Evolutionary conservation across 169 alveolate species (phyloP).

Genomic region (Eimeria sp.): DNA sequence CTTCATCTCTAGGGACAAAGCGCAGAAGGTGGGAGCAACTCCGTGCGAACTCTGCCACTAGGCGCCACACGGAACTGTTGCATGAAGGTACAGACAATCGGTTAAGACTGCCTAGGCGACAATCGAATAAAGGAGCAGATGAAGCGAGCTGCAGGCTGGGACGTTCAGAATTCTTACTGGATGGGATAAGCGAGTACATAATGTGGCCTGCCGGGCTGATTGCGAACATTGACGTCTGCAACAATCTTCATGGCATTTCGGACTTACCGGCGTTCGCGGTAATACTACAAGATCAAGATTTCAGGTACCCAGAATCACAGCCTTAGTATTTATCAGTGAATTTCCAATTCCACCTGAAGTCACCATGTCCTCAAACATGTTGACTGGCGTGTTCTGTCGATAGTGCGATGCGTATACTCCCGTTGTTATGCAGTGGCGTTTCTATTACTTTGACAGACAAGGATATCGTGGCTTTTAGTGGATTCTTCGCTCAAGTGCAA

Average conservation of each 20-base stretch:
- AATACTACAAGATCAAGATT: constrained; percentile 29
- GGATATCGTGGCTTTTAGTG: constrained; percentile 48
- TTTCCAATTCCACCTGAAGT: background rate
- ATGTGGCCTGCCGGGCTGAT: constrained; percentile 15
- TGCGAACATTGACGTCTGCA: constrained; percentile 41
- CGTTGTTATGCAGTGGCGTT: constrained; percentile 52
- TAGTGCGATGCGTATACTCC: constrained; percentile 5
- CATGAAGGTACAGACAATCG: background rate
- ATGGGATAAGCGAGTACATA: background rate
- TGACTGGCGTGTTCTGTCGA: background rate
- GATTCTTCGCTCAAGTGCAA: background rate
- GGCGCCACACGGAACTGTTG: background rate
- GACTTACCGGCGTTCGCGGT: constrained; percentile 26
- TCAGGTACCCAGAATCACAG: constrained; percentile 4
- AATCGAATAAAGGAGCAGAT: background rate
- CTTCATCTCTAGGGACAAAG: background rate
- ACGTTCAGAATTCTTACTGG: background rate
- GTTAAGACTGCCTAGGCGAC: background rate
- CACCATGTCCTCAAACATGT: background rate
- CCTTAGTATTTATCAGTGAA: background rate
- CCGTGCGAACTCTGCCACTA: background rate
- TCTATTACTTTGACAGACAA: constrained; percentile 54
- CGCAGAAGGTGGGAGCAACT: background rate
- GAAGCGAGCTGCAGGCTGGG: background rate
- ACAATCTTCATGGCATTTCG: background rate